These are phyloP conservation scores for Claviceps purpurea DNA, from an alignment of 2,329 filamentous ascomycete species.

Conservation along the genomic window DNA sequence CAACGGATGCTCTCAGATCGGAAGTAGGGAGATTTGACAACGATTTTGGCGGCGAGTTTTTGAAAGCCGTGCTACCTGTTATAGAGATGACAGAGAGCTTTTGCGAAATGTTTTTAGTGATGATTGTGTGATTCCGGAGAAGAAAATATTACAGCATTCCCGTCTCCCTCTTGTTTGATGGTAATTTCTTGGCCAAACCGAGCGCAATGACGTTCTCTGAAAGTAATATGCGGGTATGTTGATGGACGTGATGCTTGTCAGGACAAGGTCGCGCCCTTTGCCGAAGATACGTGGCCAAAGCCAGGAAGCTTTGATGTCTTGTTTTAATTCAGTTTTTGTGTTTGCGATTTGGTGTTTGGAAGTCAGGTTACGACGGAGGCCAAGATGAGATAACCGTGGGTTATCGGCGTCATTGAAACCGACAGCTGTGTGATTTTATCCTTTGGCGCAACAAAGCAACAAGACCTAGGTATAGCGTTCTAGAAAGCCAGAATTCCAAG, in stretches of 20 bases:
- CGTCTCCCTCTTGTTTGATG: neutral
- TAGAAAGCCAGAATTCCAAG: neutral
- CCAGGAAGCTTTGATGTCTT: neutral
- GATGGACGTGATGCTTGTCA: neutral
- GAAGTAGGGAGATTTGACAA: neutral
- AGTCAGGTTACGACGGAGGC: slow-evolving; percentile 38
- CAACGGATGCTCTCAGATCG: neutral
- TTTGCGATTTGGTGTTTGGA: neutral
- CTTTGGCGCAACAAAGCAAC: neutral
- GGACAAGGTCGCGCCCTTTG: neutral
- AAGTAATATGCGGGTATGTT: neutral
- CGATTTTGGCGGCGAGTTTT: neutral
- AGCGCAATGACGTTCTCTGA: slow-evolving; percentile 2
- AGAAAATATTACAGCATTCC: neutral
- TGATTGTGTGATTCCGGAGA: neutral
- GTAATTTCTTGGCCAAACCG: slow-evolving; percentile 2
- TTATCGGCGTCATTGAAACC: slow-evolving; percentile 42
- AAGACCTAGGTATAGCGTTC: neutral
- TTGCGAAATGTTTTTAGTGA: neutral
- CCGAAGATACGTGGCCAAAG: neutral
- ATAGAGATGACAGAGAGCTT: neutral
- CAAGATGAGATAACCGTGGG: slow-evolving; percentile 43
- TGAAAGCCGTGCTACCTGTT: neutral
- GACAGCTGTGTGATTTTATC: neutral
- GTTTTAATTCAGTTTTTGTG: neutral